Conservation (phyloP, 306 rosid species). For the Acacia crassicarpa region DNA sequence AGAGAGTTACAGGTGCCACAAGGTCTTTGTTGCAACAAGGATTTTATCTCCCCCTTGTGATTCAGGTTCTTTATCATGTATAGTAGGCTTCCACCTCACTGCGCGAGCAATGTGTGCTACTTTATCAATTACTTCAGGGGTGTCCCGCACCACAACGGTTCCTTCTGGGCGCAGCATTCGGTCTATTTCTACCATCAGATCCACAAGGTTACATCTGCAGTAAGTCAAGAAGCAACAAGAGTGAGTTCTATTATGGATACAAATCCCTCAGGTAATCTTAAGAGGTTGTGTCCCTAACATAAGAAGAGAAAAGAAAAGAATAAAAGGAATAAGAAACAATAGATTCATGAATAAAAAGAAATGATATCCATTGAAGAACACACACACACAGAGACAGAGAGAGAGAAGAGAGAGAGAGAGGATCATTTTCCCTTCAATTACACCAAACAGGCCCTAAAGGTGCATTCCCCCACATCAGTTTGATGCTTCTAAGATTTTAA, state of each 20-base stretch:
- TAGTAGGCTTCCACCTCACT: constrained; percentile 65
- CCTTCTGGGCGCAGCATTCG: constrained; percentile 90
- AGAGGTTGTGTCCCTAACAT: not conserved
- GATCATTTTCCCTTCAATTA: not conserved
- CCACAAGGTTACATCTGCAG: constrained; percentile 80
- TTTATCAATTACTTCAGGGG: constrained; percentile 74
- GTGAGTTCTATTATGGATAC: not conserved
- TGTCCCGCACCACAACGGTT: constrained; percentile 70
- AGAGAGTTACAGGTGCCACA: constrained; percentile 60
- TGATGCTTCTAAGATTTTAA: not conserved
- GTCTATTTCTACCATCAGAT: constrained; percentile 93
- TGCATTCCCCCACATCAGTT: not conserved
- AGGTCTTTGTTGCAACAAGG: constrained; percentile 71
- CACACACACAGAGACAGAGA: too few relatives aligned
- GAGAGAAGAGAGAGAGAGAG: not conserved
- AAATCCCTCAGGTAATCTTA: not conserved
- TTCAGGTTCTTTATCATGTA: constrained; percentile 68
- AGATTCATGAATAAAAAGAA: not conserved
- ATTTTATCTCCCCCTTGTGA: constrained; percentile 72
- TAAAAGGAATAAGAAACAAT: not conserved
- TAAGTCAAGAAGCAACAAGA: constrained; percentile 18
- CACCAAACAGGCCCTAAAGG: not conserved
- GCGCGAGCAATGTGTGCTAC: constrained; percentile 64
- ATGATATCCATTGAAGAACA: not conserved
- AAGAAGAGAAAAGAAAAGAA: not conserved